phyloP scores from a whole-genome alignment of 768 basidiomycete genomes.

The Calocybe gangraenosa region DNA sequence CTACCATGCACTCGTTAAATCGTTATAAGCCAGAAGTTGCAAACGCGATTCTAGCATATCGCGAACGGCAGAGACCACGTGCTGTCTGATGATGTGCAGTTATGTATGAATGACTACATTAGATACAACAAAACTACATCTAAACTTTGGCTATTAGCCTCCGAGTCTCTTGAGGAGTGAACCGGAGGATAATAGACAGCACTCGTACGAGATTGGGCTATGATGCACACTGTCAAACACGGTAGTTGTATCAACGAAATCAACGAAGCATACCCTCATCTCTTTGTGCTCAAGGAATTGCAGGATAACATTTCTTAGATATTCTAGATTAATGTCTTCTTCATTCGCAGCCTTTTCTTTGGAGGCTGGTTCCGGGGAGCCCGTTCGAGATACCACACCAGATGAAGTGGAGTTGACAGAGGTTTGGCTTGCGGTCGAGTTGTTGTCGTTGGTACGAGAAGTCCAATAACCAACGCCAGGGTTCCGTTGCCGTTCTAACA shows the following conservation, averaged over 20 bases:
- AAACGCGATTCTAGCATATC: no score
- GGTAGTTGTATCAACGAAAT: not conserved
- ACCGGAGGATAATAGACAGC: constrained; percentile 85
- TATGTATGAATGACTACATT: no score
- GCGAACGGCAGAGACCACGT: no score
- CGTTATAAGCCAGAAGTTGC: no score
- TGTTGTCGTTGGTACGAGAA: constrained; percentile 35
- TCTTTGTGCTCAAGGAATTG: constrained; percentile 99
- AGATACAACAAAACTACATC: not conserved
- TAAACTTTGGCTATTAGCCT: constrained; percentile 85
- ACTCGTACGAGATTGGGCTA: constrained; percentile 66
- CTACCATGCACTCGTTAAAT: no score
- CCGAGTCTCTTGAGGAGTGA: constrained; percentile 93
- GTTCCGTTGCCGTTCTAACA: constrained; percentile 87
- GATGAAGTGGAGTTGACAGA: constrained; percentile 30
- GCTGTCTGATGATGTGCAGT: no score
- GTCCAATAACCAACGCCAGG: constrained; percentile 95
- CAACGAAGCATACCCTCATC: constrained; percentile 75
- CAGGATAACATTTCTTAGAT: constrained; percentile 91
- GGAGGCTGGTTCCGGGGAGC: constrained; percentile 31
- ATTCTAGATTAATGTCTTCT: constrained; percentile 94
- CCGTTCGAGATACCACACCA: constrained; percentile 18
- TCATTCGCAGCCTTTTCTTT: constrained; percentile 48
- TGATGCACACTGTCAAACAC: not conserved
- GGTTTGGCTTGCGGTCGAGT: constrained; percentile 36